Percentiles rank a stretch among this genome's conserved stretches.
phyloP scores from a whole-genome alignment of 140 eudicot species.

The Anethum foeniculum region DNA sequence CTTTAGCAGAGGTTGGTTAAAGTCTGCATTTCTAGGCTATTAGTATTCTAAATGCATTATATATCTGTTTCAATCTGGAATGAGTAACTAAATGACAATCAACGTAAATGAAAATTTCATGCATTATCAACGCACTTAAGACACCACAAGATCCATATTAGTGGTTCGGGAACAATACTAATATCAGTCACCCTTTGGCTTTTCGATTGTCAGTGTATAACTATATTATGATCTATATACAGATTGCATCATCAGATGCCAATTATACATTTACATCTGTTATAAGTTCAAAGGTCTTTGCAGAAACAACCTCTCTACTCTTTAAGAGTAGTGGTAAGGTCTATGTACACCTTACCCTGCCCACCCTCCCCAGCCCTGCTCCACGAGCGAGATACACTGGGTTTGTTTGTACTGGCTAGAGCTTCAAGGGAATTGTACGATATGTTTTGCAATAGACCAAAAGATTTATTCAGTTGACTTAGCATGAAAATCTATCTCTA shows the following conservation, averaged over 20 bases:
- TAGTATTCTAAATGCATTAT: background rate
- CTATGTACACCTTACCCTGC: background rate
- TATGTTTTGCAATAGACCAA: background rate
- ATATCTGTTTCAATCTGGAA: background rate
- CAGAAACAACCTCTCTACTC: background rate
- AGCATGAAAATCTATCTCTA: background rate
- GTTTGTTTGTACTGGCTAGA: background rate
- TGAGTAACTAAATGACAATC: background rate
- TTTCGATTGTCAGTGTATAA: background rate
- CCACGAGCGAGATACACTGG: background rate
- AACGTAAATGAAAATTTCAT: background rate
- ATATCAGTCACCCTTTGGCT: background rate
- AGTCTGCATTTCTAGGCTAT: too few species aligned
- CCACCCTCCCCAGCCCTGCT: background rate
- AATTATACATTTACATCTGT: background rate
- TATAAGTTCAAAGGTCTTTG: background rate
- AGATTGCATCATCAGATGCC: background rate
- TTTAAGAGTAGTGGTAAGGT: background rate
- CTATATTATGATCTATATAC: background rate
- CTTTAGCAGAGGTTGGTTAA: conserved; percentile 60
- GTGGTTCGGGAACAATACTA: background rate
- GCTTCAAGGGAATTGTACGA: background rate
- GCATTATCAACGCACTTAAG: background rate
- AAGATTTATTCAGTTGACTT: background rate
- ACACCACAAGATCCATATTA: background rate